Evolutionary conservation across 805 yeast species (phyloP), one percentile per base, ranked within the genome.

Genomic region (Danielia oregonensis): DNA sequence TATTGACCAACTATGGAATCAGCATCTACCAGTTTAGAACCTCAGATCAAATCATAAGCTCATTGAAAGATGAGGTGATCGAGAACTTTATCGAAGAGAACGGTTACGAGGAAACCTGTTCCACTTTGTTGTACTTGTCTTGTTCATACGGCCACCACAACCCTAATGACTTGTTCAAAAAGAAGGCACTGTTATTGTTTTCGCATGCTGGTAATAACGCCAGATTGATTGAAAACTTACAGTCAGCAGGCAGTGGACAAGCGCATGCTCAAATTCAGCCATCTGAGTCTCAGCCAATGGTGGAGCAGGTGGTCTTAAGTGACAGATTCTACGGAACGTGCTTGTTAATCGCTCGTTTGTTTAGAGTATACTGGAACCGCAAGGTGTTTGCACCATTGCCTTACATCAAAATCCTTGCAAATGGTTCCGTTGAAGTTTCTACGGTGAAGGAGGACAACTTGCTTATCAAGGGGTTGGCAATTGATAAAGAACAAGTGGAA

Each of bases 241-340:
- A 27, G 24, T 12, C 53, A 38, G 30, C 48, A 42, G 18, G 57
- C 49, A 16, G 27, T 38, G 26, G 48, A 34, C 14, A 33, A 15
- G 22, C 37, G 37, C 40, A 35, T 23, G 38, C 30, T 23, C 47
- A 29, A 25, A 43, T 37, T 24, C 50, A 32, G 24, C 48, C 33
- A 29, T 52, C 36, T 26, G 60, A 55, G 5, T 44, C 47, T 41
- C 72, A 46, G 55, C 74, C 50, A 32, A 51, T 74, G 24, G 70
- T 82, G 32, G 85, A 81, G 43, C 82, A 80, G 55, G 95, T 91
- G n/a, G 78, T 85, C 19, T 71, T 93, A 40, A 86, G 96, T 60
- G 95, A 95, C 48, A 70, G 96, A 46, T 88, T 89, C 50, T 89
- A 86, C 55, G 97, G 96, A 30, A 76, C 86, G 12, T 81, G 91